Base-by-base conservation (phyloP, 805 yeast species). In the Blastobotrys attinorum region DNA sequence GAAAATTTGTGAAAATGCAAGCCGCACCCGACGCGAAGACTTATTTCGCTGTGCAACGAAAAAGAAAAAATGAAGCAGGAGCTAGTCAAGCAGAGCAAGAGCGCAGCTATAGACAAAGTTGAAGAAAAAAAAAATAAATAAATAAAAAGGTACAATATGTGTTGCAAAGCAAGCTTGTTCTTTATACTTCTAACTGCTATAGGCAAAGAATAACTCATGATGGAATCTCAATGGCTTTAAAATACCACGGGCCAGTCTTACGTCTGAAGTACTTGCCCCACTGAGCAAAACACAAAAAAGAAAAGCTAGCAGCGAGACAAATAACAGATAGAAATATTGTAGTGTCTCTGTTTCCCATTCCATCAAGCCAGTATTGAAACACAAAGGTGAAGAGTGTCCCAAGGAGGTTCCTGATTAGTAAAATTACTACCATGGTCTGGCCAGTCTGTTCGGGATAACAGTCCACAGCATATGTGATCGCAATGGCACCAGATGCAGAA, bases 361-460 rank as follows among this genome's bases (percentile, higher is more conserved):
- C 66, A 2, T 53, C 59, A 27, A 77, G 63, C 78, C 82, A 79
- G 16, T 77, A 74, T 2, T 79, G 76, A 45, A 76, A 68, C 22
- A 79, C 83, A 46, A 77, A 79, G 39, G 72, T 73, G 58, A 75
- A 70, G 2, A 75, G 80, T 54, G 79, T 79, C 13, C 76, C 73
- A 72, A 77, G 71, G 16, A 72, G 61, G 56, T 77, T 77, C 58
- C 83, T 68, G 43, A 78, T 71, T 20, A 78, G 52, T 34, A 79
- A 70, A n/a, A 76, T 76, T 22, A 76, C 72, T 40, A 74, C 79
- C 68, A 77, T 70, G 1, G 77, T 76, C 35, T 72, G 73, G 6
- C 73, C 67, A 33, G 71, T 71, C 63, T 76, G 57, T 43, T 75
- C 77, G 43, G 72, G 70, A 57, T 77, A 77, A 45, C 71, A 63